Percentiles rank a stretch among this genome's conserved stretches.
Evolutionary conservation across 345 rosid genomes (phyloP).

Genomic region (Ailanthus altissimus): DNA sequence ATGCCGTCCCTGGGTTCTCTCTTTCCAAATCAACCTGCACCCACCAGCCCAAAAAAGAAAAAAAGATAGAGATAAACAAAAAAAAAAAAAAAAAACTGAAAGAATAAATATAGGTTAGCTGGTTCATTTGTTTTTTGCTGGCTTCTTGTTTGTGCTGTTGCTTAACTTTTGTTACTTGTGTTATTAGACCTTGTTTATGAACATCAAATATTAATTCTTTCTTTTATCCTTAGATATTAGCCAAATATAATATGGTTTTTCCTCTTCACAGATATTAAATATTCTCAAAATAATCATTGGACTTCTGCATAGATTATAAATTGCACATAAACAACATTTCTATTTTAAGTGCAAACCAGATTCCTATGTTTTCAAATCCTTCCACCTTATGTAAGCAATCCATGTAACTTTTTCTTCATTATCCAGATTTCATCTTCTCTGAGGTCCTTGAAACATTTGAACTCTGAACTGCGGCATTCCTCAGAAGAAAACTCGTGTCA

Average conservation of each 20-base stretch:
- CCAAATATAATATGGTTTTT: not conserved
- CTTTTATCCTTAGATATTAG: no score
- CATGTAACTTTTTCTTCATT: conserved; percentile 12
- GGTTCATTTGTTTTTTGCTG: no score
- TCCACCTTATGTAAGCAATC: not conserved
- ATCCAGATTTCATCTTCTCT: conserved; percentile 48
- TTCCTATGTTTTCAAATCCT: not conserved
- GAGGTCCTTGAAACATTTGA: conserved; percentile 43
- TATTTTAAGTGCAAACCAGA: not conserved
- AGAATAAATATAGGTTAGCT: no score
- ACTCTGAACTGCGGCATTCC: conserved; percentile 39
- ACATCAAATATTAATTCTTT: no score
- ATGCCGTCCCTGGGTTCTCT: no score
- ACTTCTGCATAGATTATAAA: not conserved
- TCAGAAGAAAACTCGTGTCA: conserved; percentile 31
- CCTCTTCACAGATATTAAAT: not conserved
- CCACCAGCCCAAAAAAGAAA: not conserved
- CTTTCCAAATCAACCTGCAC: not conserved
- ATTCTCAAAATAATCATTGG: not conserved
- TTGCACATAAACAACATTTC: not conserved
- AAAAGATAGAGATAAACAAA: no score
- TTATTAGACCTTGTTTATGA: no score
- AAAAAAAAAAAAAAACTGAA: no score
- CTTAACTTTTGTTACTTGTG: no score
- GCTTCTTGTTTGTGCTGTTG: no score